Conservation (phyloP, 768 basidiomycete genomes). For the Leccinum arenicola region DNA sequence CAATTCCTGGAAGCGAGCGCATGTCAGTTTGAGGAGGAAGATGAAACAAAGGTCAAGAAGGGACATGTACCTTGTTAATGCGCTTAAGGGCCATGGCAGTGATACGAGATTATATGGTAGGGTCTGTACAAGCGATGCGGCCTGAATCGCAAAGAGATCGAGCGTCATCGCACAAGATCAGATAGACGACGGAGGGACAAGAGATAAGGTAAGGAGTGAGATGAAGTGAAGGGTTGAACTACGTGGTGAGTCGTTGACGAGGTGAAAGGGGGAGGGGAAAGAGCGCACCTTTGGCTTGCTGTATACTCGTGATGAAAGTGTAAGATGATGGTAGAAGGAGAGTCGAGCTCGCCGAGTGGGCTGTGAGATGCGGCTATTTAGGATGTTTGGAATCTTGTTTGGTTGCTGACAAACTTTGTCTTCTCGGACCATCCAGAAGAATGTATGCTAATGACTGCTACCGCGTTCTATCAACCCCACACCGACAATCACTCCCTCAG, state of each 20-base stretch:
- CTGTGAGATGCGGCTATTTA: conserved; percentile 31
- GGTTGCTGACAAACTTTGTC: conserved; percentile 32
- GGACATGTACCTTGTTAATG: conserved; percentile 87
- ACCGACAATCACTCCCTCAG: conserved; percentile 71
- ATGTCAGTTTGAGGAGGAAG: background rate
- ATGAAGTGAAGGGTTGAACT: background rate
- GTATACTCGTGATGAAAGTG: background rate
- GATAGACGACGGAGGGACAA: conserved; percentile 1
- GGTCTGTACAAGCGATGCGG: conserved; percentile 14
- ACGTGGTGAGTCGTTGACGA: background rate
- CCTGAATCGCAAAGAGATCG: conserved; percentile 29
- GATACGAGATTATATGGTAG: conserved; percentile 8
- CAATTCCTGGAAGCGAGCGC: conserved; percentile 69
- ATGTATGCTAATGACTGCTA: background rate
- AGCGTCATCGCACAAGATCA: conserved; percentile 39
- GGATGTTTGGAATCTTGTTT: conserved; percentile 36
- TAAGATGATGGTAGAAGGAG: conserved; percentile 29
- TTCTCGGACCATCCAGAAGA: conserved; percentile 12
- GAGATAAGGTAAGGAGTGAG: background rate
- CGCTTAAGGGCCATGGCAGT: conserved; percentile 90
- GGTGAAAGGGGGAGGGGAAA: background rate
- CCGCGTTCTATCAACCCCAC: conserved; percentile 70
- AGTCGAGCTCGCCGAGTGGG: conserved; percentile 12
- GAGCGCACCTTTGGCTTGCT: conserved; percentile 11
- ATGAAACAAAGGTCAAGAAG: background rate